Evolutionary conservation across 225 moss, liverwort and hornwort species (phyloP).

Genomic region (Neckera pumila): DNA sequence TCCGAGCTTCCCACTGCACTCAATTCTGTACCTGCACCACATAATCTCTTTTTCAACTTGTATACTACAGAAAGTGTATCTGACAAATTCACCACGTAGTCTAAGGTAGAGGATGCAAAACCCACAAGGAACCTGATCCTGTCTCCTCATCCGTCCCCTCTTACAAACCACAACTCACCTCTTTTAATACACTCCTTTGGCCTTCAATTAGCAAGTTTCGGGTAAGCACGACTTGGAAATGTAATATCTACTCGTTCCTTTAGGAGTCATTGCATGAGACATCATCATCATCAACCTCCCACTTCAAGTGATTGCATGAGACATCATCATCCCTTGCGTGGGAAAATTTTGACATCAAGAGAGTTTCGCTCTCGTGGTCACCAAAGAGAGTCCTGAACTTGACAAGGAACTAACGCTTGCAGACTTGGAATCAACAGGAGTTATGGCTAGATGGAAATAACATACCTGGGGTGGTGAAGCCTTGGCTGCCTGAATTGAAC

Average conservation of each 20-base stretch:
- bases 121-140: background rate
- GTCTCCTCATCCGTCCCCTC: background rate
- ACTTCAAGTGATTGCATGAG: background rate
- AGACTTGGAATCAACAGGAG: background rate
- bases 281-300: background rate
- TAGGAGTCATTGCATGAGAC: too few species aligned
- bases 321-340: background rate
- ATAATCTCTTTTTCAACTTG: background rate
- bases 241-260: background rate
- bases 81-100: background rate
- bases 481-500: conserved; percentile 11
- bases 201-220: background rate
- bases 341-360: background rate
- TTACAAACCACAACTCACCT: background rate
- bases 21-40: conserved; percentile 17
- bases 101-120: background rate
- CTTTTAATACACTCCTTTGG: too few species aligned
- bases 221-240: background rate
- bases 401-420: background rate
- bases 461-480: conserved; percentile 21
- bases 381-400: background rate
- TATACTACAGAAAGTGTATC: background rate
- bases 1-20: conserved; percentile 36
- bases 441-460: background rate
- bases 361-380: background rate